Conservation (phyloP, 139 green algal species). For the Pseudopediastrum boryanum region DNA sequence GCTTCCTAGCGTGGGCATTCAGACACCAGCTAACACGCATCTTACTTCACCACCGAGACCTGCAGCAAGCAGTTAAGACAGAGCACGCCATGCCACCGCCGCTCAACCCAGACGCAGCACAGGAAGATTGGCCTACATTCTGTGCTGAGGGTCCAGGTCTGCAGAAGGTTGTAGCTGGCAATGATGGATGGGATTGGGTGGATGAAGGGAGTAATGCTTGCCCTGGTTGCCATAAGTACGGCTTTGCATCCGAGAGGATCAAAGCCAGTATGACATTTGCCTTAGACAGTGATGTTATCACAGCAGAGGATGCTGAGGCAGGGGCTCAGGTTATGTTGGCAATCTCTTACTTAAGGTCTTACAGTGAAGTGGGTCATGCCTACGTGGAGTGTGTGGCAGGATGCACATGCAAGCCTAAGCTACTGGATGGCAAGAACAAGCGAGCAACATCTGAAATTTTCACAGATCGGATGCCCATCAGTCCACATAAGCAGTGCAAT, state of each 20-base stretch:
- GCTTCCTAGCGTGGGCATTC: conserved; percentile 24
- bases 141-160: conserved; percentile 29
- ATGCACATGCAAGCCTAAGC: conserved; percentile 11
- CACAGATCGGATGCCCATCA: conserved; percentile 32
- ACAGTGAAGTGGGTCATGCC: conserved; percentile 26
- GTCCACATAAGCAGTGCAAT: conserved; percentile 19
- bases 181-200: conserved; percentile 25
- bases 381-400: conserved; percentile 19
- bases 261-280: background rate
- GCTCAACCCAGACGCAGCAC: conserved; percentile 23
- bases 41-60: conserved; percentile 9
- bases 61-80: background rate
- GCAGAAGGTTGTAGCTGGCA: conserved; percentile 15
- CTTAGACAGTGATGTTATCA: conserved; percentile 29
- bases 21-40: conserved; percentile 15
- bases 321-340: conserved; percentile 35
- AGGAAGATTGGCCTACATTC: conserved; percentile 38
- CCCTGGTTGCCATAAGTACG: conserved; percentile 35
- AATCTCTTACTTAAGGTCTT: conserved; percentile 13
- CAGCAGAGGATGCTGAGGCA: background rate
- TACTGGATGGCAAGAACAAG: conserved; percentile 27
- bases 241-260: background rate
- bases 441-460: conserved; percentile 21
- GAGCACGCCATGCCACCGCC: conserved; percentile 8
- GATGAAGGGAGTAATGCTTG: conserved; percentile 37